Evolutionary conservation across 164 flowering plant genomes (phyloP).

Genomic region (Vitis vinifera): ASM3070453v1 NC_081818.1:29393501-29394000

Average conservation of each 20-base stretch:
- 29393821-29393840: background rate
- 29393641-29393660: background rate
- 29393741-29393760: background rate
- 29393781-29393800: background rate
- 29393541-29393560: too few relatives aligned
- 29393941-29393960: constrained; percentile 57
- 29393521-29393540: background rate
- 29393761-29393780: background rate
- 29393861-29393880: too few relatives aligned
- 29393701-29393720: background rate
- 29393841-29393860: background rate
- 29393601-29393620: background rate
- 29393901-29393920: constrained; percentile 44
- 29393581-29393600: too few relatives aligned
- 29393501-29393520: background rate
- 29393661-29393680: background rate
- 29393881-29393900: constrained; percentile 42
- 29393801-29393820: constrained; percentile 1
- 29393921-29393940: constrained; percentile 60
- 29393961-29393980: constrained; percentile 58
- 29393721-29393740: constrained; percentile 10
- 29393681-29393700: background rate
- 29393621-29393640: background rate
- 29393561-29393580: too few relatives aligned
- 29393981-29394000: constrained; percentile 38